These are phyloP conservation scores for Curvularia verruculosa DNA, from an alignment of 2,329 filamentous ascomycete species.

Conservation along the genomic window DNA sequence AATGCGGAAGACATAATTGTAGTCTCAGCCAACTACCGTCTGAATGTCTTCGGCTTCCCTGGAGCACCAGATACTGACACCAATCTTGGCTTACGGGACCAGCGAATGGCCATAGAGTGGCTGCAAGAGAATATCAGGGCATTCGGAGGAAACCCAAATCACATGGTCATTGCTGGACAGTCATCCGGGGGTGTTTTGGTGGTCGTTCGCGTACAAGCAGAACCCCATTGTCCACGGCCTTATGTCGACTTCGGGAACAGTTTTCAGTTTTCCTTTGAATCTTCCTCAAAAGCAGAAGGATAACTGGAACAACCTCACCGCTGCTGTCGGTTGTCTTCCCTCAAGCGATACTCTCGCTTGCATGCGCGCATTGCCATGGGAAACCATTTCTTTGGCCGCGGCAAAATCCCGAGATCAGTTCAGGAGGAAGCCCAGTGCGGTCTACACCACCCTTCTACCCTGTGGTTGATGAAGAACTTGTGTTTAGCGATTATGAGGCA, in stretches of 20 bases:
- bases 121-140: not conserved
- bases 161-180: not conserved
- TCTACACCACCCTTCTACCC: not conserved
- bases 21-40: not conserved
- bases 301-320: not conserved
- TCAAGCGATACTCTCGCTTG: not conserved
- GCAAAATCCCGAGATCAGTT: not conserved
- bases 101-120: not conserved
- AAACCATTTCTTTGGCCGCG: not conserved
- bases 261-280: not conserved
- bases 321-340: not conserved
- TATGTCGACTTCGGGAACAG: conserved; percentile 18
- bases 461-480: not conserved
- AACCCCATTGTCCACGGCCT: not conserved
- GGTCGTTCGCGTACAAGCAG: not conserved
- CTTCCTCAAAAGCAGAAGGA: not conserved
- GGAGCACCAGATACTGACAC: not conserved
- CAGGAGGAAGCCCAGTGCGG: not conserved
- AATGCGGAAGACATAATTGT: not conserved
- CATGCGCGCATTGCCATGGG: not conserved
- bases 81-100: not conserved
- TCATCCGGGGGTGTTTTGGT: not conserved
- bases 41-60: not conserved
- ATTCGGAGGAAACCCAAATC: not conserved
- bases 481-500: not conserved